Evolutionary conservation across 345 rosid species (phyloP).

Genomic region (Acer saccharum): DNA sequence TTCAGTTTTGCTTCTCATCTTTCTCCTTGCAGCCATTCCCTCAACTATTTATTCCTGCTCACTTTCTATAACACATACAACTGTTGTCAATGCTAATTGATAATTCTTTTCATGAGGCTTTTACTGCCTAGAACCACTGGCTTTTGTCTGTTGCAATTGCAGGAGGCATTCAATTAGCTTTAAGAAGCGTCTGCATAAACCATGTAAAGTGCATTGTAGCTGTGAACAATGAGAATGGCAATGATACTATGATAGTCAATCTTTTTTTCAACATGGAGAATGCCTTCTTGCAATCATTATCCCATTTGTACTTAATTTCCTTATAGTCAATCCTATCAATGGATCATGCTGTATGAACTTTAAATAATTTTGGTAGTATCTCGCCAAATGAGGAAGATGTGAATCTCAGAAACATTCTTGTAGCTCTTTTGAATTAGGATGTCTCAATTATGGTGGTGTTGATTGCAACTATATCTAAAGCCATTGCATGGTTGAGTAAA

Average conservation of each 20-base stretch:
- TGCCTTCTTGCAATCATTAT: neutral
- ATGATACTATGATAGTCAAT: neutral
- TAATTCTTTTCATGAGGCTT: neutral
- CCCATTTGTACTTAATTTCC: neutral
- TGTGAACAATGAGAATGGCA: neutral
- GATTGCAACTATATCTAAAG: neutral
- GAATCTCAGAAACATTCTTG: neutral
- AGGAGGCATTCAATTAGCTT: neutral
- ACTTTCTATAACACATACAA: neutral
- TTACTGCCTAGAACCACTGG: neutral
- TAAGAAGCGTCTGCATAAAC: neutral
- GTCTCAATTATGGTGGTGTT: neutral
- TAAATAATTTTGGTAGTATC: neutral
- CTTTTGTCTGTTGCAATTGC: neutral
- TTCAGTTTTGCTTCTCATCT: neutral
- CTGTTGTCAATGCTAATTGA: neutral
- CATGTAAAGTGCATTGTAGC: neutral
- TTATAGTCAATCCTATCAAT: neutral
- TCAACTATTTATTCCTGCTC: neutral
- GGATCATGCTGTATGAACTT: neutral
- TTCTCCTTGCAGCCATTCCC: neutral
- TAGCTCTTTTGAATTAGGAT: neutral
- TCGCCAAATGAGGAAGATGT: neutral
- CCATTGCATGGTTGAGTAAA: too few species aligned
- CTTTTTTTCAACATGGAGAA: neutral